Base-by-base conservation (phyloP, 345 rosid species). In the Noccaea bulbosa region DNA sequence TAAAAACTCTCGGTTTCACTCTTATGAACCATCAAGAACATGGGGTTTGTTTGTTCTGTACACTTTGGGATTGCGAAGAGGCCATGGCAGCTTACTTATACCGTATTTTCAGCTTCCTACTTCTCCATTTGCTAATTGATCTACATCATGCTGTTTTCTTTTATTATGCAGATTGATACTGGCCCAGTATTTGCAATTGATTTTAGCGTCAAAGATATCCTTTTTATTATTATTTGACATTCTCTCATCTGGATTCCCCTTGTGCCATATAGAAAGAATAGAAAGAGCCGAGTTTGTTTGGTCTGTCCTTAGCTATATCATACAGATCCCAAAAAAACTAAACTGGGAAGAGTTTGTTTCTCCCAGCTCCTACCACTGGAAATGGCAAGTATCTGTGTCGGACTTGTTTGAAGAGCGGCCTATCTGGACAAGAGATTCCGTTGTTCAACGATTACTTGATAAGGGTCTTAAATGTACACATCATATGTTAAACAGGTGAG, bases 171-270 rank as follows among this genome's bases (percentile, higher is more conserved):
- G 98, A 80, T 83, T 69, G 86, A 83, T 65, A 72, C 81, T 24
- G 93, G 88, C 81, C 87, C 83, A 17, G 85, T 90, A 58, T 88
- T 94, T 79, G 96, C 92, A 55, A 88, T 94, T 82, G 93, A 88
- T 79, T 94, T 82, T 81, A 79, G 70, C 72, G 80, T 91, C 71
- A 80, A 85, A 81, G 97, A 94, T 92, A 94, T 91, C 99, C 99
- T 89, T 77, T 64, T 37, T 53, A 49, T 56, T 40, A 12, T 27
- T 72, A 7, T 30, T 63, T 14, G 57, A 41, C 68, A 44, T 8
- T 43, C 34, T 75, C 17, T 53, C 59, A 51, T 53, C 10, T 44
- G 58, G 34, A 43, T 34, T 11, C 30, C 0, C 9, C 35, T 27
- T 27, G 30, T 27, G 30, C 30, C 22, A 20, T 20, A 20, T 2